Evolutionary conservation across 495 filamentous ascomycete species (phyloP).

Genomic region (Hyaloscypha variabilis): DNA sequence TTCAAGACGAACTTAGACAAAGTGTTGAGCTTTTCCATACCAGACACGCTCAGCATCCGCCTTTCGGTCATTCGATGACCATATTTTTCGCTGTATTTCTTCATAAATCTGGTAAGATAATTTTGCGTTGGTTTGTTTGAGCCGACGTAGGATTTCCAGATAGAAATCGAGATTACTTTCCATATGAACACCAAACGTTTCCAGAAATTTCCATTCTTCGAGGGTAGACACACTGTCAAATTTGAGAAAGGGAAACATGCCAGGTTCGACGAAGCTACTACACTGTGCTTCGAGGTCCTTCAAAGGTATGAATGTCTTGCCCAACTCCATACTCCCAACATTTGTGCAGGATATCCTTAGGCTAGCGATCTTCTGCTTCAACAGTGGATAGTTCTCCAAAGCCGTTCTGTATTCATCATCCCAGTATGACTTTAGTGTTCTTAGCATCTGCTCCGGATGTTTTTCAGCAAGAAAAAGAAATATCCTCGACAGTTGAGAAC

Average conservation of each 20-base stretch:
- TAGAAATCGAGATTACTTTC: background rate
- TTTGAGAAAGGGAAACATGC: slow-evolving; percentile 1
- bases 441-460: background rate
- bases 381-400: too few relatives aligned
- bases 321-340: background rate
- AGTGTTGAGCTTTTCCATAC: slow-evolving; percentile 15
- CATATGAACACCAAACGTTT: background rate
- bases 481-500: background rate
- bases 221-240: background rate
- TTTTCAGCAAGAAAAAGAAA: background rate
- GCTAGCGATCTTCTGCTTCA: too few relatives aligned
- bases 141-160: background rate
- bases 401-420: background rate
- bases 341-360: background rate
- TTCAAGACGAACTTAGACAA: background rate
- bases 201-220: slow-evolving; percentile 8
- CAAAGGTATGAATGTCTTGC: background rate
- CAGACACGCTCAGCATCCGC: slow-evolving; percentile 10
- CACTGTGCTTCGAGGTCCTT: background rate
- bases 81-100: background rate
- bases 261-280: background rate
- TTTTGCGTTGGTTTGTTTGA: background rate
- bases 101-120: background rate
- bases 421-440: slow-evolving; percentile 12
- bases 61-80: background rate